These are phyloP conservation scores for Rhodamnia argentea DNA, from an alignment of 345 rosid genomes.

Conservation along the genomic window DNA sequence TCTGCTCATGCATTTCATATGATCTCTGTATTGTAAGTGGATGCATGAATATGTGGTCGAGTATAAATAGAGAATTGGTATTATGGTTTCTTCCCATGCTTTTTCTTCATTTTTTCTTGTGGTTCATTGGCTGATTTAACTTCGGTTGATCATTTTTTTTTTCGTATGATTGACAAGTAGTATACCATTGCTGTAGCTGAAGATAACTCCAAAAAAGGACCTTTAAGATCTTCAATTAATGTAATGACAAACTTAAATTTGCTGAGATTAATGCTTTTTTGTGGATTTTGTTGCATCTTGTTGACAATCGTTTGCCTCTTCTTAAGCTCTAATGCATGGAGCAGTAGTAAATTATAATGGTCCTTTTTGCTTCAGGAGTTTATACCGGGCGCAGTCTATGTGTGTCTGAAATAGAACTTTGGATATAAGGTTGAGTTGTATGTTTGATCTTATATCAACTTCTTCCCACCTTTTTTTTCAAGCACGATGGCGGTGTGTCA, in stretches of 20 bases:
- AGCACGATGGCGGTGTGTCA: not conserved
- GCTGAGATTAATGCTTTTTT: not conserved
- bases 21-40: not conserved
- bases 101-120: not conserved
- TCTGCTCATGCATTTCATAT: not conserved
- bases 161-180: not conserved
- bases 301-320: not conserved
- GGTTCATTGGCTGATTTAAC: not conserved
- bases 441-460: not conserved
- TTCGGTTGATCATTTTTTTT: not conserved
- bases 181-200: not conserved
- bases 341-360: not conserved
- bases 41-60: not conserved
- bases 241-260: not conserved
- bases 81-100: not conserved
- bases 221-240: not conserved
- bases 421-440: not conserved
- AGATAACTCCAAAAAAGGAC: not conserved
- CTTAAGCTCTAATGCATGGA: not conserved
- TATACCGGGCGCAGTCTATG: not conserved
- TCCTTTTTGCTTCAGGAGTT: not conserved
- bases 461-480: not conserved
- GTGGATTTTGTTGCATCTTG: not conserved
- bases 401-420: not conserved
- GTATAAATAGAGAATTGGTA: not conserved